Conservation (phyloP, 179 eudicot species). For the Beta corolliflora region DNA sequence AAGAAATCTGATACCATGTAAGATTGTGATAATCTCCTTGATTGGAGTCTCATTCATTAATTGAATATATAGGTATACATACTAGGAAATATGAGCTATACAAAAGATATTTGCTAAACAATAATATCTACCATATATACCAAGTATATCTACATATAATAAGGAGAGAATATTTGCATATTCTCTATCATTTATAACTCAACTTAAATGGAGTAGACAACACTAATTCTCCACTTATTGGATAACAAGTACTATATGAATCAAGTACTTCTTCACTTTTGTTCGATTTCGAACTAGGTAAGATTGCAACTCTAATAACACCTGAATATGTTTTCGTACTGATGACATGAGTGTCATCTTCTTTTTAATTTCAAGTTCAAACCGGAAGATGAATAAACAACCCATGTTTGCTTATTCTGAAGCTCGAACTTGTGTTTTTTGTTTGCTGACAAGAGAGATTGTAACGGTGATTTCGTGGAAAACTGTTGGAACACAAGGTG, state of each 20-base stretch:
- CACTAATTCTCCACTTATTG: constrained; percentile 51
- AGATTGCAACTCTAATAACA: constrained; percentile 53
- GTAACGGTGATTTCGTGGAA: constrained; percentile 50
- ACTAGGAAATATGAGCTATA: too few species aligned
- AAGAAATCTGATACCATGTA: too few species aligned
- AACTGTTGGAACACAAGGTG: too few species aligned
- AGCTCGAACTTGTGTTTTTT: constrained; percentile 52
- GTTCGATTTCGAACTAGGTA: constrained; percentile 33
- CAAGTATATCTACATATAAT: too few species aligned
- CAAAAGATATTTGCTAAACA: too few species aligned
- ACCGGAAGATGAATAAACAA: constrained; percentile 62
- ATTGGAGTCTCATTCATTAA: too few species aligned
- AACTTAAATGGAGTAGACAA: constrained; percentile 49
- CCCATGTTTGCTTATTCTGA: constrained; percentile 63
- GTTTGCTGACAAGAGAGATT: constrained; percentile 35
- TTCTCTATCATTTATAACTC: too few species aligned
- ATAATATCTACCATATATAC: too few species aligned
- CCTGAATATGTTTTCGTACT: constrained; percentile 51
- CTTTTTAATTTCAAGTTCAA: constrained; percentile 33
- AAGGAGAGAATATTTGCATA: too few species aligned
- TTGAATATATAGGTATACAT: too few species aligned
- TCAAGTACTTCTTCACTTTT: constrained; percentile 54
- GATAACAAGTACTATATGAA: constrained; percentile 60
- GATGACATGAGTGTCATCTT: constrained; percentile 27
- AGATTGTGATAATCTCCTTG: too few species aligned